These are phyloP conservation scores for Podospora pseudopauciseta DNA, from an alignment of 495 filamentous ascomycete species.

Conservation along the genomic window DNA sequence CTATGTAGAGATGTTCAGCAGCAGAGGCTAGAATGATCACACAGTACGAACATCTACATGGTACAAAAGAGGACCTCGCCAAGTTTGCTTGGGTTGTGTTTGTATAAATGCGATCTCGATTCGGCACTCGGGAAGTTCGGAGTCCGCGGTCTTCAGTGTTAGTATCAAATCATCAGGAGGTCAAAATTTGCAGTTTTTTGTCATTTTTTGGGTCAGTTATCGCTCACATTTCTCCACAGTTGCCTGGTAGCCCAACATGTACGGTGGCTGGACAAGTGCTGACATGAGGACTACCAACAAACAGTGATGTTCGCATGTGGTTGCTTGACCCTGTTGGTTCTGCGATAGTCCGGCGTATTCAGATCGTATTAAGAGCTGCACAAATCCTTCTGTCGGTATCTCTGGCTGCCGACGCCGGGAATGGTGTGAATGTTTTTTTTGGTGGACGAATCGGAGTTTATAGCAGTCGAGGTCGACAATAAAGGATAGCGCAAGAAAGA, in stretches of 20 bases:
- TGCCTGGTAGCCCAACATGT: background rate
- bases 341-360: too few species aligned
- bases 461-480: background rate
- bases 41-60: background rate
- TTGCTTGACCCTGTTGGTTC: too few species aligned
- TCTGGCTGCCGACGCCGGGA: background rate
- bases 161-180: background rate
- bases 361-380: background rate
- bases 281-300: background rate
- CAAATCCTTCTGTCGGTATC: background rate
- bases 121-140: background rate
- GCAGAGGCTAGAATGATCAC: background rate
- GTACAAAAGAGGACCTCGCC: background rate
- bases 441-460: background rate
- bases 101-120: background rate
- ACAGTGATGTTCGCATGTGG: background rate
- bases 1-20: background rate
- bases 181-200: background rate
- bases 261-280: background rate
- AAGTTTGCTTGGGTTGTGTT: background rate
- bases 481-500: background rate
- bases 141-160: background rate
- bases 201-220: background rate
- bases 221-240: background rate
- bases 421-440: background rate